These are phyloP conservation scores for Candida sojae DNA, from an alignment of 1,139 yeast genomes.

Conservation along the genomic window DNA sequence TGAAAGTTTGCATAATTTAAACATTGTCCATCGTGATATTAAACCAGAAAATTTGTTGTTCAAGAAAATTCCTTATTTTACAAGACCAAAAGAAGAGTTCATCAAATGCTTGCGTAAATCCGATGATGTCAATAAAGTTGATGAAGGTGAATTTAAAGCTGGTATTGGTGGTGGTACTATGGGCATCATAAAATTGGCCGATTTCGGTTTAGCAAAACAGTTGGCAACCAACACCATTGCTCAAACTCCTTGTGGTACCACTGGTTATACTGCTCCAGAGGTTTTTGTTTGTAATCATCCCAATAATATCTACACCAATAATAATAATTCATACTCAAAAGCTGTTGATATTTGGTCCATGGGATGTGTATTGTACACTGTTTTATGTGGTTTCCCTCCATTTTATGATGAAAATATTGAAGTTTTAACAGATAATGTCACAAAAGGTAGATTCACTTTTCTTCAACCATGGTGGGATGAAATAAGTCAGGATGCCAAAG, in stretches of 20 bases:
- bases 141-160: constrained; percentile 81
- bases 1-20: constrained; percentile 77
- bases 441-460: constrained; percentile 80
- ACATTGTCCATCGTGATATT: constrained; percentile 92
- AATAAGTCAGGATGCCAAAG: constrained; percentile 75
- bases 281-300: constrained; percentile 57
- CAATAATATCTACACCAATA: constrained; percentile 27
- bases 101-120: constrained; percentile 55
- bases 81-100: constrained; percentile 45
- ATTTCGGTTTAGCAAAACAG: constrained; percentile 89
- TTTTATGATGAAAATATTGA: constrained; percentile 88
- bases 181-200: constrained; percentile 85
- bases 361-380: constrained; percentile 89
- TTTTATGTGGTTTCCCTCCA: constrained; percentile 94
- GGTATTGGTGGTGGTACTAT: constrained; percentile 90
- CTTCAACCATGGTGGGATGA: constrained; percentile 98
- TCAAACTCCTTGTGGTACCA: constrained; percentile 63
- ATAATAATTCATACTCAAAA: constrained; percentile 79
- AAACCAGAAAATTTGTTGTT: constrained; percentile 92
- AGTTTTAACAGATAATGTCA: constrained; percentile 77
- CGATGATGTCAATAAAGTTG: constrained; percentile 76
- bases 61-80: constrained; percentile 44
- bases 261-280: constrained; percentile 86
- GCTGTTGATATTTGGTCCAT: constrained; percentile 96
- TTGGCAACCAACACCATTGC: constrained; percentile 27